These are phyloP conservation scores for Salisapilia sapeloensis DNA, from an alignment of 352 stramenopile genomes.

Conservation along the genomic window DNA sequence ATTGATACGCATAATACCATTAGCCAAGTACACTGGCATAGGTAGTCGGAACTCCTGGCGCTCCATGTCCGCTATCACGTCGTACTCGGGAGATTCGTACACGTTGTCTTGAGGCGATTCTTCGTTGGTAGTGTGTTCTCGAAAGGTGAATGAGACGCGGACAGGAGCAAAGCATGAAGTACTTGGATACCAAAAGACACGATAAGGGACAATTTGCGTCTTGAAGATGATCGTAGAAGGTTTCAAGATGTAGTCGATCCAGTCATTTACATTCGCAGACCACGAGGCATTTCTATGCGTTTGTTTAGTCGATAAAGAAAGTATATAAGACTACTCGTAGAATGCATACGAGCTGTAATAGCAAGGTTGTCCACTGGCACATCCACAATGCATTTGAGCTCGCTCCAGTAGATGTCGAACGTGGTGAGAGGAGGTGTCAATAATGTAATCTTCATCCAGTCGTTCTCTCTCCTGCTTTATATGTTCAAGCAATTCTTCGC, in stretches of 20 bases:
- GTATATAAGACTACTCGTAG: not conserved
- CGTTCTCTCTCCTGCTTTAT: not conserved
- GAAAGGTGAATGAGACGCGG: slow-evolving; percentile 39
- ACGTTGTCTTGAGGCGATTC: slow-evolving; percentile 2
- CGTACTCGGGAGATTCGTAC: slow-evolving; percentile 38
- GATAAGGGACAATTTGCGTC: slow-evolving; percentile 51
- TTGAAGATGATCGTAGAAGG: slow-evolving; percentile 19
- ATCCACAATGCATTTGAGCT: slow-evolving; percentile 49
- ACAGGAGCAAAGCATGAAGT: slow-evolving; percentile 50
- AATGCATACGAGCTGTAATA: slow-evolving; percentile 66
- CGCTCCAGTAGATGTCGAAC: slow-evolving; percentile 20
- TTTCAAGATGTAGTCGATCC: slow-evolving; percentile 42
- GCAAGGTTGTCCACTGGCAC: slow-evolving; percentile 32
- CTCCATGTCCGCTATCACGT: slow-evolving; percentile 45
- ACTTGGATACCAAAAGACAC: slow-evolving; percentile 57
- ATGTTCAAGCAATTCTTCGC: not conserved
- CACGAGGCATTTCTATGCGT: slow-evolving; percentile 17
- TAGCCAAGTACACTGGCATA: slow-evolving; percentile 17
- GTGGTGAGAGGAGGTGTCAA: slow-evolving; percentile 5
- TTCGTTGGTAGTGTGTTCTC: slow-evolving; percentile 8
- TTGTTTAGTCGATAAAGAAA: not conserved
- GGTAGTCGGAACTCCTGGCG: slow-evolving; percentile 39
- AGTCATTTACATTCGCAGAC: slow-evolving; percentile 19
- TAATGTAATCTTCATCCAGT: slow-evolving; percentile 1
- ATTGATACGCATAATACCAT: slow-evolving; percentile 33